Conservation (phyloP, 2,329 filamentous ascomycete genomes). For the Colletotrichum higginsianum region DNA sequence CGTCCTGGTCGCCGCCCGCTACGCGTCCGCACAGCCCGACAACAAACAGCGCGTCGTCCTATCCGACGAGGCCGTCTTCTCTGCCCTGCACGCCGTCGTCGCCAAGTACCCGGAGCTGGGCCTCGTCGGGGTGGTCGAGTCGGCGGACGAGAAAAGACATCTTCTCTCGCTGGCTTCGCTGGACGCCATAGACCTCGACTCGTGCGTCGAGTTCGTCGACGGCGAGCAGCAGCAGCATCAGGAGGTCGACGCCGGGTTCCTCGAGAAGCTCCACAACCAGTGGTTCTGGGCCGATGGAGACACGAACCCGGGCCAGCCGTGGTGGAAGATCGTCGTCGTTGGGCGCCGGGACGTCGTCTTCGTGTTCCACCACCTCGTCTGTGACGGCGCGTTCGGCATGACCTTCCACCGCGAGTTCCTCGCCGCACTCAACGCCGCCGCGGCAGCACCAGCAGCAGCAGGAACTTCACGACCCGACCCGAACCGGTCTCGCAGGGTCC, state of each 20-base stretch:
- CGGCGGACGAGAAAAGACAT: slow-evolving; percentile 21
- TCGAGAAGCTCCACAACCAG: slow-evolving; percentile 27
- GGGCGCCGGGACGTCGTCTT: slow-evolving; percentile 35
- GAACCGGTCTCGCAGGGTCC: background rate
- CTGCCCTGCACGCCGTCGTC: slow-evolving; percentile 43
- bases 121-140: slow-evolving; percentile 38
- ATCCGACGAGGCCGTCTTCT: slow-evolving; percentile 35
- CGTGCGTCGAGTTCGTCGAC: slow-evolving; percentile 37
- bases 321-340: slow-evolving; percentile 37
- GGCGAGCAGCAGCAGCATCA: slow-evolving; percentile 4
- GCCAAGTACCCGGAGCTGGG: slow-evolving; percentile 42
- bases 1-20: slow-evolving; percentile 44
- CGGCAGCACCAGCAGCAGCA: background rate
- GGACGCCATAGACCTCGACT: slow-evolving; percentile 25
- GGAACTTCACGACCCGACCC: background rate
- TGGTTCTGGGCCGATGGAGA: slow-evolving; percentile 33
- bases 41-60: slow-evolving; percentile 9
- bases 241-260: background rate
- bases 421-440: slow-evolving; percentile 21
- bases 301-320: slow-evolving; percentile 21
- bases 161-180: slow-evolving; percentile 26
- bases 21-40: slow-evolving; percentile 19
- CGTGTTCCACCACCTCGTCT: slow-evolving; percentile 37
- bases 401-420: slow-evolving; percentile 38
- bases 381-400: slow-evolving; percentile 35